Percentiles rank a stretch among this genome's conserved stretches.
Conservation (phyloP, 202 grass and related monocot species). For the Bolboschoenoplectus hybrid region DNA sequence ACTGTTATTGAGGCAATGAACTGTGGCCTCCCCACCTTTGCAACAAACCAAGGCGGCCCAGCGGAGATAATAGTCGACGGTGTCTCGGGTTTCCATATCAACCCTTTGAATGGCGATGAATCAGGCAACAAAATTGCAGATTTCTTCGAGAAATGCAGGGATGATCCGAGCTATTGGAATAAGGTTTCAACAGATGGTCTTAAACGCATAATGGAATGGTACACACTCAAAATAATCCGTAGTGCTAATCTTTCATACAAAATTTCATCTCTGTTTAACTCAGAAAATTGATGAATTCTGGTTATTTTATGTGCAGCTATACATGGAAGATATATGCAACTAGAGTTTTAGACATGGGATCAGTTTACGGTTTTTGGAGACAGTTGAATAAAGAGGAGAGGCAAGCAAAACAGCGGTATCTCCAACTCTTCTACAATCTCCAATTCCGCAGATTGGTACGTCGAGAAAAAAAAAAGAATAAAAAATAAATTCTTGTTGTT, state of each 20-base stretch:
- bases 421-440: slow-evolving; percentile 87
- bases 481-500: background rate
- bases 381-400: slow-evolving; percentile 77
- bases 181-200: slow-evolving; percentile 84
- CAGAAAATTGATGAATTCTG: background rate
- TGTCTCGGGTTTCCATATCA: slow-evolving; percentile 92
- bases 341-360: slow-evolving; percentile 85
- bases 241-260: background rate
- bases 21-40: slow-evolving; percentile 82
- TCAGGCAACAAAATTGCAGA: slow-evolving; percentile 72
- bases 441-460: slow-evolving; percentile 83
- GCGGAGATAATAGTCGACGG: slow-evolving; percentile 91
- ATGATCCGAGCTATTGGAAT: slow-evolving; percentile 79
- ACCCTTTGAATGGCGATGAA: slow-evolving; percentile 71
- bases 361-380: slow-evolving; percentile 75
- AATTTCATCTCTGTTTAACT: background rate
- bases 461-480: background rate
- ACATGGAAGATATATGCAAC: slow-evolving; percentile 96
- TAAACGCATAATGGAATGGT: slow-evolving; percentile 93
- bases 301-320: slow-evolving; percentile 54
- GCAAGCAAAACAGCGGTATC: slow-evolving; percentile 62
- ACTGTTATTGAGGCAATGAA: slow-evolving; percentile 98
- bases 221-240: background rate
- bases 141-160: slow-evolving; percentile 85
- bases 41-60: slow-evolving; percentile 81